Base-by-base conservation (phyloP, 257 asterid genomes). In the Solanum bulbocastanum region DNA sequence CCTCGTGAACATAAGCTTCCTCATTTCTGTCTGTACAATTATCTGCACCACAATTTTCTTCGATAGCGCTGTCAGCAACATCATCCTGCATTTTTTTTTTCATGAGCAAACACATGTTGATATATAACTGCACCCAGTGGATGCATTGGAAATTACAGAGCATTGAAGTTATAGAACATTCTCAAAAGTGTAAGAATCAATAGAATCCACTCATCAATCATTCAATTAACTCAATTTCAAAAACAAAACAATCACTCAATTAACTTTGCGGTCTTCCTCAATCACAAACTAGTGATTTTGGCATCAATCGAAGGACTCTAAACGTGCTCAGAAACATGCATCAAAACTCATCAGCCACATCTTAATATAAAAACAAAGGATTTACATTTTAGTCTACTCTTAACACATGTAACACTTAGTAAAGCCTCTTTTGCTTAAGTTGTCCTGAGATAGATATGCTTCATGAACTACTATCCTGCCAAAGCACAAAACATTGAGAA, bases 1-100 rank as follows among this genome's bases (percentile, higher is more conserved):
- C 99, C 90, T 96, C 99, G 22, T 97, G 99, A 83, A 97, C 98
- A 91, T 95, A 97, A 49, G 97, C 98, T 92, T 92, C 98, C 82
- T 93, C 98, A 87, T 96, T 98, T 91, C 91, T 95, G 88, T 93
- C 94, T 49, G 91, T 86, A 87, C 75, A 91, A 87, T 90, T 89
- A 86, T 89, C 91, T 36, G 88, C 91, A 84, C 92, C 92, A 85
- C 89, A 90, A 58, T 92, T 90, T 88, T 91, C 96, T 88, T 91
- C 95, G 27, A 88, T 73, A 44, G 90, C 94, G 33, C 93, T 92
- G 87, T 92, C 98, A 89, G 89, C 85, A 89, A 90, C 91, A 89
- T 93, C 90, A 69, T 94, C 98, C 99, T 96, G 92, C 72, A 91
- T 9, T 30, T 82, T 15, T n/a, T n/a, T 15, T 82, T 82, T 49